A percentile compares a stretch with the other conserved stretches of the same genome.
phyloP scores from a whole-genome alignment of 2,329 filamentous ascomycete species.

The Cladosporium sp. region DNA sequence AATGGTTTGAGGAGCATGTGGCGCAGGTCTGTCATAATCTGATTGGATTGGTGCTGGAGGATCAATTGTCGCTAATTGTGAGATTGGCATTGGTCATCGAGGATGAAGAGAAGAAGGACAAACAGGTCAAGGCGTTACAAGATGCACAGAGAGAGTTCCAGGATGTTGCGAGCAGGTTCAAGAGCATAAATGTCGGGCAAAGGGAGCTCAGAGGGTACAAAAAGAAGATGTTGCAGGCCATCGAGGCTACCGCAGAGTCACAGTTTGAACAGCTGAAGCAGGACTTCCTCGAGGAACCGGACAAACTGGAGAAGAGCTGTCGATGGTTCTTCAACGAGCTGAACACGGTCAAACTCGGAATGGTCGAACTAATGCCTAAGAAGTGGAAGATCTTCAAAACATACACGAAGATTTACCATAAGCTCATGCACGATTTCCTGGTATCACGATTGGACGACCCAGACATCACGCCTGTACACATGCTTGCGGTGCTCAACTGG shows the following conservation, averaged over 20 bases:
- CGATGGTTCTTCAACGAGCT: conserved; percentile 98
- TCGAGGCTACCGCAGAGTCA: conserved; percentile 64
- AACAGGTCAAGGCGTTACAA: conserved; percentile 81
- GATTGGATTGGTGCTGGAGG: conserved; percentile 76
- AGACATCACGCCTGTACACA: conserved; percentile 76
- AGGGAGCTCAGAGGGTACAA: conserved; percentile 94
- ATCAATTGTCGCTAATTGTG: conserved; percentile 85
- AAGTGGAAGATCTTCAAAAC: conserved; percentile 94
- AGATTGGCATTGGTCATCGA: conserved; percentile 87
- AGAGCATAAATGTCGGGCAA: conserved; percentile 81
- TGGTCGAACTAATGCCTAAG: conserved; percentile 85
- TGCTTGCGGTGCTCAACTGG: conserved; percentile 90
- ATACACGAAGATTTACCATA: conserved; percentile 86
- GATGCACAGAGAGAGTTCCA: conserved; percentile 94
- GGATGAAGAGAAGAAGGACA: conserved; percentile 94
- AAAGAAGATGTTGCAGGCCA: conserved; percentile 82
- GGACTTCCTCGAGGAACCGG: conserved; percentile 76
- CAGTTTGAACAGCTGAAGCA: conserved; percentile 65
- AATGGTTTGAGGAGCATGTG: conserved; percentile 94
- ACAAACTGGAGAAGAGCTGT: conserved; percentile 76
- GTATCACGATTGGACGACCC: conserved; percentile 76
- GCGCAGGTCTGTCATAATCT: conserved; percentile 83
- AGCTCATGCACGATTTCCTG: conserved; percentile 91
- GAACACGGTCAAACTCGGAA: conserved; percentile 87
- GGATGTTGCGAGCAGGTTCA: conserved; percentile 86